phyloP scores from a whole-genome alignment of 345 rosid species.

The Limnanthes douglasii region DNA sequence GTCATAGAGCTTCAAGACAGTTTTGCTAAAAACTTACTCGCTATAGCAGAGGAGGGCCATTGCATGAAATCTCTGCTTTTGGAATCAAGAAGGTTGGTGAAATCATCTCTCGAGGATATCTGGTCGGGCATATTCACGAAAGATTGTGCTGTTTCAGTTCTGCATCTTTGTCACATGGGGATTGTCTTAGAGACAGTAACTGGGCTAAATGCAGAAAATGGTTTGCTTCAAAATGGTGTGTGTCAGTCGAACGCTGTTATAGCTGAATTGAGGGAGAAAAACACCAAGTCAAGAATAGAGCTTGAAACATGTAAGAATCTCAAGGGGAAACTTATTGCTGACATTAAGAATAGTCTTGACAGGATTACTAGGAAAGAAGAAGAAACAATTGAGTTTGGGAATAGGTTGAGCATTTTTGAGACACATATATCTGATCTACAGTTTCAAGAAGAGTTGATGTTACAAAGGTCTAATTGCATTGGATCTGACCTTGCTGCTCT shows the following conservation, averaged over 20 bases:
- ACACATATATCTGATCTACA: constrained; percentile 48
- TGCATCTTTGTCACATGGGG: constrained; percentile 90
- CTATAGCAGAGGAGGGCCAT: constrained; percentile 29
- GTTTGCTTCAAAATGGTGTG: constrained; percentile 75
- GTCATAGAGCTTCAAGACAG: constrained; percentile 28
- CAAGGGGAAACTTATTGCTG: constrained; percentile 68
- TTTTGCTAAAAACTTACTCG: constrained; percentile 24
- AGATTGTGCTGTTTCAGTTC: constrained; percentile 81
- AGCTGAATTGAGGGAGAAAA: constrained; percentile 59
- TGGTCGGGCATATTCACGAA: constrained; percentile 86
- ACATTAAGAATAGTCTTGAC: constrained; percentile 69
- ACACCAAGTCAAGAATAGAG: constrained; percentile 56
- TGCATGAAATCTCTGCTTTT: constrained; percentile 31
- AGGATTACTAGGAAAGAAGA: constrained; percentile 70
- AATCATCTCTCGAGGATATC: constrained; percentile 69
- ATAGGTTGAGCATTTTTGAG: constrained; percentile 52
- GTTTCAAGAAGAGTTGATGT: constrained; percentile 79
- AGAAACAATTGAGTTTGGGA: constrained; percentile 42
- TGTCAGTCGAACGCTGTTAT: constrained; percentile 51
- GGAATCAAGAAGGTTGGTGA: constrained; percentile 36
- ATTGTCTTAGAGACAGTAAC: constrained; percentile 68
- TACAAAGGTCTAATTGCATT: constrained; percentile 67
- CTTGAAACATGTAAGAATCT: constrained; percentile 59
- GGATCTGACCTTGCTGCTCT: constrained; percentile 70
- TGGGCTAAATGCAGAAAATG: constrained; percentile 72